phyloP scores from a whole-genome alignment of 805 yeast genomes.

The Sugiyamaella marilandica region DNA sequence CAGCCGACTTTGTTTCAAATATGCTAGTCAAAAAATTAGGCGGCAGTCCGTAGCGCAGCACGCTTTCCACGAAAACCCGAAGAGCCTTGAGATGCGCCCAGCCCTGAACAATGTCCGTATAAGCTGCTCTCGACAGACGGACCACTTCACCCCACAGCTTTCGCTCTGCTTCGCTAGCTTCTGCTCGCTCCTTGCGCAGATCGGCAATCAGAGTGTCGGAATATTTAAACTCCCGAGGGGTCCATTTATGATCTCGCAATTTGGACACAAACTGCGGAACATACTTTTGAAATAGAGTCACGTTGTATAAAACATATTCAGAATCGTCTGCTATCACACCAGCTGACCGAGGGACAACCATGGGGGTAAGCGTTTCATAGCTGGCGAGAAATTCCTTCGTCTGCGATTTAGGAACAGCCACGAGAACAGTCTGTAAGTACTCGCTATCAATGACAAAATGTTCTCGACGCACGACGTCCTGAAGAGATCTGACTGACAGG shows the following conservation, averaged over 20 bases:
- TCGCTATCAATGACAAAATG: constrained; percentile 85
- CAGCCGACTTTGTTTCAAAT: constrained; percentile 38
- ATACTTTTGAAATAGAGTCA: constrained; percentile 80
- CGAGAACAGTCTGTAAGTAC: constrained; percentile 74
- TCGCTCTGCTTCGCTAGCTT: constrained; percentile 69
- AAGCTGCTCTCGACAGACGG: constrained; percentile 85
- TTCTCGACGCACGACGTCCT: constrained; percentile 76
- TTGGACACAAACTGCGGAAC: constrained; percentile 62
- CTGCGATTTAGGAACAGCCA: constrained; percentile 76
- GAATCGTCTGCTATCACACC: constrained; percentile 60
- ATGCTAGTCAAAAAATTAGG: constrained; percentile 69
- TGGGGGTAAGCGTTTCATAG: constrained; percentile 72
- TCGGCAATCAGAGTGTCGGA: constrained; percentile 70
- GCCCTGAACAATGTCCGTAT: constrained; percentile 72
- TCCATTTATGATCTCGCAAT: constrained; percentile 81
- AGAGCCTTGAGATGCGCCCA: constrained; percentile 90
- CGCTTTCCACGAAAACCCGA: constrained; percentile 86
- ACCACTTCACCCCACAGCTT: constrained; percentile 66
- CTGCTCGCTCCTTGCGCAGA: constrained; percentile 72
- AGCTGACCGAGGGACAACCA: constrained; percentile 93
- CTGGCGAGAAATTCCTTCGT: constrained; percentile 55
- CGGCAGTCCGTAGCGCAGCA: constrained; percentile 93
- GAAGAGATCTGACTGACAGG: constrained; percentile 82
- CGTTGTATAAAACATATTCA: constrained; percentile 69
- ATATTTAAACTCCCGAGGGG: constrained; percentile 87